Evolutionary conservation across 1,284 basidiomycete species (phyloP), one percentile per base, ranked within the genome.

Genomic region (Pseudozyma sp.): DNA sequence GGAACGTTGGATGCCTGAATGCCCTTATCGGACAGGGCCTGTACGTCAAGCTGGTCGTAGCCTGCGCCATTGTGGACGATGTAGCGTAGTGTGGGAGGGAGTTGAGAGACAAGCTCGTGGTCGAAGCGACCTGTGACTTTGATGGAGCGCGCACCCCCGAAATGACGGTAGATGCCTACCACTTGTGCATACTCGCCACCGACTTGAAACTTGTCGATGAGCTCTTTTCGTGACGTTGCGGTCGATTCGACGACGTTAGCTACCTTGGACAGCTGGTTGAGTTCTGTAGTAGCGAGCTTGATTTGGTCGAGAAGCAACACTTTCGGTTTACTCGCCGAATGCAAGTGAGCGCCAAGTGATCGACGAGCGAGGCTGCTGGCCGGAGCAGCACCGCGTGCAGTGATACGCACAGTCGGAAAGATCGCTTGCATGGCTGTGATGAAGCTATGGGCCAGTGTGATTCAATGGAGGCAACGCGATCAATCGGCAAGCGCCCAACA

Each of bases 81-180:
- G 46, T 74, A 82, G 17, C 70, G 64, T 45, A 81, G 58, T 5
- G 57, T 61, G 0, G 29, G 6, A 1, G 80, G 80, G 8, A 82
- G 74, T 43, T 61, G 49, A 2, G 52, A 55, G 2, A 82, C 69
- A 11, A 82, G 79, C 45, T 81, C 68, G 2, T 42, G 7, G 45
- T 82, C 80, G 53, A 82, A 81, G 40, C 68, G 64, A 35, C 79
- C 80, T 0, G 74, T 77, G 29, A 75, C 49, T 48, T 68, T 74
- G 50, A 81, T 50, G 2, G 77, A 79, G n/a, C 71, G 63, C 1
- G 78, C 71, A 2, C 79, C 79, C 13, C 82, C 85, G 84, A 92
- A 91, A 81, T 92, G 88, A 58, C 93, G 88, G 86, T 94, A 97
- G 67, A 96, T 89, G 19, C 89, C 94, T 9, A 91, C 88, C 1